phyloP scores from a whole-genome alignment of 768 basidiomycete genomes.

The Tricholoma sp. region DNA sequence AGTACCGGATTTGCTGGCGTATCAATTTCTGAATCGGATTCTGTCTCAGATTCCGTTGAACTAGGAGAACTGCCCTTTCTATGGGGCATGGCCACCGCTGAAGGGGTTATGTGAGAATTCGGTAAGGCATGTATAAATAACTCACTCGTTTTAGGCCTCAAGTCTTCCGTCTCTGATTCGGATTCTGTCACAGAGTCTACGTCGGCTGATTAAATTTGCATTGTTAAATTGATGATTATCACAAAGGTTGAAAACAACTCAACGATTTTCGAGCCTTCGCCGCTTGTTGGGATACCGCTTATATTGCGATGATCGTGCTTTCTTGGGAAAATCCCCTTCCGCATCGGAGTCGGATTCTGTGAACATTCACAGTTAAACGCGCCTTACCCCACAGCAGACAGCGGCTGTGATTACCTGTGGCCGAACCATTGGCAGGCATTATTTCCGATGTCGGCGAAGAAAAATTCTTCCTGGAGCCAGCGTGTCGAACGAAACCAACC shows the following conservation, averaged over 20 bases:
- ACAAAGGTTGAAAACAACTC: not conserved
- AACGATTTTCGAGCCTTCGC: not conserved
- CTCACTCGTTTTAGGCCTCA: not conserved
- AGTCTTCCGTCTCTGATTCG: not conserved
- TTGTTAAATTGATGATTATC: not conserved
- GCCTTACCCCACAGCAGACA: not conserved
- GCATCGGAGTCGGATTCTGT: conserved; percentile 38
- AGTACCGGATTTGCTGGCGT: conserved; percentile 19
- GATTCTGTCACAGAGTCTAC: conserved; percentile 10
- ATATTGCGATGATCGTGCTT: conserved; percentile 2
- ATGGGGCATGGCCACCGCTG: not conserved
- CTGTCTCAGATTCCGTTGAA: conserved; percentile 33
- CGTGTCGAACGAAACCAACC: conserved; percentile 10
- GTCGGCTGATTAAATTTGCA: not conserved
- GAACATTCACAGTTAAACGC: conserved; percentile 11
- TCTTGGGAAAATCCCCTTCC: conserved; percentile 8
- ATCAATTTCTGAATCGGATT: conserved; percentile 39
- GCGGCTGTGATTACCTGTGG: conserved; percentile 25
- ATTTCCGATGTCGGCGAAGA: not conserved
- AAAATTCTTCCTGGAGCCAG: conserved; percentile 5
- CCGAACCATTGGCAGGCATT: conserved; percentile 29
- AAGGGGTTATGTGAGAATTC: not conserved
- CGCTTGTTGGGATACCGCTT: not conserved
- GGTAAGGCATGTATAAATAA: not conserved
- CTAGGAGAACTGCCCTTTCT: not conserved